These are phyloP conservation scores for Pterocarpus santalinus DNA, from an alignment of 306 rosid species.

Conservation along the genomic window DNA sequence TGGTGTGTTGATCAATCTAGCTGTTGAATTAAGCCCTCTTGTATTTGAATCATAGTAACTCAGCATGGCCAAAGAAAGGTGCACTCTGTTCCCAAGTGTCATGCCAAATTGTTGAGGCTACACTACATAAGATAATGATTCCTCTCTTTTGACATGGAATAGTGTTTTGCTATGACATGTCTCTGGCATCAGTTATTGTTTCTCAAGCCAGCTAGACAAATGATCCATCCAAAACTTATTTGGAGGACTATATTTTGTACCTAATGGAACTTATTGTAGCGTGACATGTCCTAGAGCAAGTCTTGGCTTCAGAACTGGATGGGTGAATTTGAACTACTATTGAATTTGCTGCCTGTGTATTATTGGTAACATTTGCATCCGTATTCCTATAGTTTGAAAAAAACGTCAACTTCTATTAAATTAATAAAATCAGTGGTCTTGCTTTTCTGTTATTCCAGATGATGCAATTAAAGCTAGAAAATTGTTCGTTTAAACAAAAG, in stretches of 20 bases:
- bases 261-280: not conserved
- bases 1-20: constrained; percentile 40
- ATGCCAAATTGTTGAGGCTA: not conserved
- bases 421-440: not conserved
- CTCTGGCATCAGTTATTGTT: not conserved
- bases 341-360: not conserved
- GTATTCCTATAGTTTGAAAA: constrained; percentile 3
- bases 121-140: constrained; percentile 1
- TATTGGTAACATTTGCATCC: constrained; percentile 5
- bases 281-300: not conserved
- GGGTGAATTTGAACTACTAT: not conserved
- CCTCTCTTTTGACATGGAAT: not conserved
- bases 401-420: not conserved
- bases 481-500: not conserved
- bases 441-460: constrained; percentile 20
- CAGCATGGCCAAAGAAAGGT: not conserved
- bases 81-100: not conserved
- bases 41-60: constrained; percentile 18
- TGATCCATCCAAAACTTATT: constrained; percentile 8
- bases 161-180: constrained; percentile 7
- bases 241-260: constrained; percentile 22
- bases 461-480: constrained; percentile 34
- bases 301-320: constrained; percentile 25
- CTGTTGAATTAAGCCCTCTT: constrained; percentile 19
- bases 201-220: constrained; percentile 7